These are phyloP conservation scores for Oryza officinalis DNA, from an alignment of 176 grass and related monocot species.

Conservation along the genomic window DNA sequence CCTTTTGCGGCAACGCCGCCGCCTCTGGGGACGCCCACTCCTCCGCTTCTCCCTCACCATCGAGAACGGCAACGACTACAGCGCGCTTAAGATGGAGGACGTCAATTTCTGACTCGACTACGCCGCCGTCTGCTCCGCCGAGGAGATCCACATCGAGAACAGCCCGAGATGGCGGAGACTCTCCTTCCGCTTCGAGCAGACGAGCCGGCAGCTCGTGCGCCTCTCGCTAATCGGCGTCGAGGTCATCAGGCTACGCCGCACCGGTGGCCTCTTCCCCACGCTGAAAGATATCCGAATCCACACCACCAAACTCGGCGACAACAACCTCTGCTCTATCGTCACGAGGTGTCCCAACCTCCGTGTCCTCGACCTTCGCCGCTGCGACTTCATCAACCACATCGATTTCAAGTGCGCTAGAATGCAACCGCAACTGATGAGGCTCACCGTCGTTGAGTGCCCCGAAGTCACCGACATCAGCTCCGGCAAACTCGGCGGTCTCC, in stretches of 20 bases:
- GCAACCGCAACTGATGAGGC: conserved; percentile 34
- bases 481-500: conserved; percentile 13
- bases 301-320: neutral
- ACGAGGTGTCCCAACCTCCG: conserved; percentile 44
- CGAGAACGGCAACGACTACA: neutral
- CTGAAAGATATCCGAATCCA: conserved; percentile 40
- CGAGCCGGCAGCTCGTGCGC: conserved; percentile 30
- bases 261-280: too few relatives aligned
- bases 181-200: conserved; percentile 6
- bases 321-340: conserved; percentile 25
- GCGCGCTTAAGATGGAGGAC: neutral
- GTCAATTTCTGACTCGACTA: conserved; percentile 44
- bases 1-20: neutral
- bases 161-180: neutral
- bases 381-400: conserved; percentile 36
- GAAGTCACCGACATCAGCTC: conserved; percentile 8
- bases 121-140: conserved; percentile 42
- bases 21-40: neutral
- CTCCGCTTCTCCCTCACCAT: conserved; percentile 38
- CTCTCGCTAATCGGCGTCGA: conserved; percentile 12
- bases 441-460: conserved; percentile 50
- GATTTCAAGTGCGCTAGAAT: neutral
- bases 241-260: too few relatives aligned
- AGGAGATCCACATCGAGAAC: conserved; percentile 28
- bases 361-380: conserved; percentile 38